Conservation (phyloP, 2,329 filamentous ascomycete species). For the Colletotrichum sansevieriae region DNA sequence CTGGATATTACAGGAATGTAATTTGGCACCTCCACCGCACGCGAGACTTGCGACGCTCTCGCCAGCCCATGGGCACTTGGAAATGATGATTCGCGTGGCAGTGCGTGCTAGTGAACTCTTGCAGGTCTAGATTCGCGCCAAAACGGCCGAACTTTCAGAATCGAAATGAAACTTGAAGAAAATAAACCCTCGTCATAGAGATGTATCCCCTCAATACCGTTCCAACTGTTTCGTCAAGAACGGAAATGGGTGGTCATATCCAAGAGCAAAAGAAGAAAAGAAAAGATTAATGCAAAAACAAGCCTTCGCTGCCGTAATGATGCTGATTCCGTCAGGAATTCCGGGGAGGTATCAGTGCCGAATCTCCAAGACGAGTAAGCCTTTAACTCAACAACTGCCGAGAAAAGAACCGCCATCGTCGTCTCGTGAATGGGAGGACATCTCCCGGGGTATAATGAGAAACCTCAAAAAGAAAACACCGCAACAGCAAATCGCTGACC, state of each 20-base stretch:
- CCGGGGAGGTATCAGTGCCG: constrained; percentile 24
- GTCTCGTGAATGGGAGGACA: constrained; percentile 27
- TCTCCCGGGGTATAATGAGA: constrained; percentile 42
- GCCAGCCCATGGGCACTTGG: constrained; percentile 4
- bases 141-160: not conserved
- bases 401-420: constrained; percentile 35
- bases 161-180: constrained; percentile 16
- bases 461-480: constrained; percentile 35
- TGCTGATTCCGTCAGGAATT: constrained; percentile 27
- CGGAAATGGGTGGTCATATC: constrained; percentile 5
- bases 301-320: constrained; percentile 27
- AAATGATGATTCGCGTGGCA: constrained; percentile 12
- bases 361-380: constrained; percentile 30
- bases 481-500: constrained; percentile 36
- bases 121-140: constrained; percentile 10
- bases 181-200: constrained; percentile 21
- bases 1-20: not conserved
- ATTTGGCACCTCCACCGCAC: constrained; percentile 13
- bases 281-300: constrained; percentile 2
- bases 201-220: constrained; percentile 29
- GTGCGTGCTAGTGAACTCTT: constrained; percentile 7
- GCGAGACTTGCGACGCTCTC: not conserved
- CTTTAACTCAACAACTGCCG: constrained; percentile 35
- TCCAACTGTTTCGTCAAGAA: constrained; percentile 26
- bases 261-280: constrained; percentile 15